Evolutionary conservation across 257 asterid species (phyloP).

Genomic region (Nicotiana sylvestris): DNA sequence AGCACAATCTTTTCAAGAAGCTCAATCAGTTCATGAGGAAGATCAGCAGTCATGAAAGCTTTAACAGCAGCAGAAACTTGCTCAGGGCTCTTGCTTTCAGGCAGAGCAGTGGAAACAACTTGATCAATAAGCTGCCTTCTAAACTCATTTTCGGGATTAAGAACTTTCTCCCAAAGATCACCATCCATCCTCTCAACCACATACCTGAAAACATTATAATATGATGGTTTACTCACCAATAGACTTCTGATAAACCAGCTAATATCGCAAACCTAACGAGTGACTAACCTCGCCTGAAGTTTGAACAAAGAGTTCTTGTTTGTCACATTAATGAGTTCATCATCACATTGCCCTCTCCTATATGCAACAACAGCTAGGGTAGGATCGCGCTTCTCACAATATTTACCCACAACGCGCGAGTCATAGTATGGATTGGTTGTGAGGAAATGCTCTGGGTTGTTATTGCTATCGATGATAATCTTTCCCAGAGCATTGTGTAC

Average conservation of each 20-base stretch:
- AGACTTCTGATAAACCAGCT: not conserved
- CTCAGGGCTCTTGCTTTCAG: conserved; percentile 99
- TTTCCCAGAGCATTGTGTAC: conserved; percentile 99
- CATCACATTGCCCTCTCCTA: conserved; percentile 97
- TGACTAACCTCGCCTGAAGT: conserved; percentile 90
- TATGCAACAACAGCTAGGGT: conserved; percentile 99
- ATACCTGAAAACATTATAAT: conserved; percentile 47
- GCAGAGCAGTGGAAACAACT: conserved; percentile 99
- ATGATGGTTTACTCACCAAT: not conserved
- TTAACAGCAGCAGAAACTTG: conserved; percentile 99
- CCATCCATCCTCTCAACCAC: conserved; percentile 98
- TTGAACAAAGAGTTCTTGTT: conserved; percentile 93
- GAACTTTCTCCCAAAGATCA: conserved; percentile 96
- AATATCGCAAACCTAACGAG: not conserved
- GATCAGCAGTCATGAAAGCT: conserved; percentile 99
- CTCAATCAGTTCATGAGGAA: conserved; percentile 96
- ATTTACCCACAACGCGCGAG: conserved; percentile 97
- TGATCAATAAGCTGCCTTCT: conserved; percentile 97
- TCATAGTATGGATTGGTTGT: conserved; percentile 97
- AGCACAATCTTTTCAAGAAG: conserved; percentile 98
- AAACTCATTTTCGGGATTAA: conserved; percentile 93
- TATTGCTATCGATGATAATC: conserved; percentile 95
- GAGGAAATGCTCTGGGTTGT: conserved; percentile 97
- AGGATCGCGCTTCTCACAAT: conserved; percentile 99
- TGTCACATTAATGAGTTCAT: conserved; percentile 91